phyloP scores from a whole-genome alignment of 768 basidiomycete species.

The Mycena kentingensis region DNA sequence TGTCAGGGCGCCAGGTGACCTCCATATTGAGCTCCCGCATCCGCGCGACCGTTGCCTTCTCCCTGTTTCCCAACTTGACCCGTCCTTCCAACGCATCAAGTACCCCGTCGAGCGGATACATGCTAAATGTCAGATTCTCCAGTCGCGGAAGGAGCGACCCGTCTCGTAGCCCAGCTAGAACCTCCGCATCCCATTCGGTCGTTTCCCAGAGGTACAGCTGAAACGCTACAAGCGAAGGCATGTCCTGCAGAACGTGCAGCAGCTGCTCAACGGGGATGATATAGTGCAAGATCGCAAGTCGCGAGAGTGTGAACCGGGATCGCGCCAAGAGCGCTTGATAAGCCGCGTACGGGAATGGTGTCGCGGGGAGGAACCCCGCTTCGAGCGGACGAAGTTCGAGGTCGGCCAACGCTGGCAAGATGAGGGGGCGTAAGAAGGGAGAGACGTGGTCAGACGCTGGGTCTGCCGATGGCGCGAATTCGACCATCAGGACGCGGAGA shows the following conservation, averaged over 20 bases:
- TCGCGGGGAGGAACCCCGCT: conserved; percentile 11
- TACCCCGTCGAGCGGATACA: conserved; percentile 12
- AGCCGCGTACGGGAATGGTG: conserved; percentile 17
- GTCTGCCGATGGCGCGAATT: conserved; percentile 11
- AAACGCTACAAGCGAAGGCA: conserved; percentile 19
- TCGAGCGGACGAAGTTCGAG: conserved; percentile 25
- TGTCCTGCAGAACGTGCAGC: conserved; percentile 10
- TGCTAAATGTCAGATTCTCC: conserved; percentile 21
- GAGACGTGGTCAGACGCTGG: conserved; percentile 5
- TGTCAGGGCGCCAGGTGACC: conserved; percentile 9
- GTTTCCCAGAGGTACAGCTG: conserved; percentile 19
- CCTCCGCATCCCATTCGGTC: conserved; percentile 14
- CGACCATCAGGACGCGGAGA: conserved; percentile 18
- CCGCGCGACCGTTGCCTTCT: not conserved
- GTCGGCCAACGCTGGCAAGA: conserved; percentile 20
- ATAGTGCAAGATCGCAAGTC: conserved; percentile 23
- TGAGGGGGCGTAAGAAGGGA: conserved; percentile 22
- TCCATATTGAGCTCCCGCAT: conserved; percentile 16
- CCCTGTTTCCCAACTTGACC: not conserved
- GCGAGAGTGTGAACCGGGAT: conserved; percentile 17
- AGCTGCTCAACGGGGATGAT: conserved; percentile 15
- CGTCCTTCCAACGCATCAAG: conserved; percentile 13
- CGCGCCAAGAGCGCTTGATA: conserved; percentile 20
- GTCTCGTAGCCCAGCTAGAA: conserved; percentile 8
- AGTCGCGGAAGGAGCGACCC: conserved; percentile 17